Percentiles rank a stretch among this genome's conserved stretches.
Evolutionary conservation across 23 red algal species (phyloP).

Genomic region (Cyanidioschyzon merolae): DNA sequence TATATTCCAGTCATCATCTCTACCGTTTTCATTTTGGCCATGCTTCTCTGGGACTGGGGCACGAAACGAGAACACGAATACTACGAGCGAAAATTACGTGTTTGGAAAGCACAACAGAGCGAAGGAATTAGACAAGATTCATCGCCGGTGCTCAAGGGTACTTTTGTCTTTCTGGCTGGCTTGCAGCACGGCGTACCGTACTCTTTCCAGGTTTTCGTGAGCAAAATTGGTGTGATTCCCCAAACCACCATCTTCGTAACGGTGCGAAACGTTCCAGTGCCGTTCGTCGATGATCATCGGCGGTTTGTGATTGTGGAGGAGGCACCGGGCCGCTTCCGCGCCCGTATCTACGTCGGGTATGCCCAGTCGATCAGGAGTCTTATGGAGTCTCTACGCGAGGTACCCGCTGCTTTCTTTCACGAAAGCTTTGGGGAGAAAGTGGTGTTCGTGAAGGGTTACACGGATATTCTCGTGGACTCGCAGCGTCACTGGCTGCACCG

Average conservation of each 20-base stretch:
- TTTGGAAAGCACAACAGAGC: not conserved
- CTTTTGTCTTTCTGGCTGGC: conserved; percentile 3
- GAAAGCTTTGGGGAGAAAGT: not conserved
- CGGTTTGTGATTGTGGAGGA: not conserved
- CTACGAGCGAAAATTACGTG: not conserved
- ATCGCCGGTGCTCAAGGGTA: not conserved
- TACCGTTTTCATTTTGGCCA: not conserved
- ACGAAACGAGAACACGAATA: not conserved
- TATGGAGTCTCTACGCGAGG: not conserved
- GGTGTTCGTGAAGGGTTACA: conserved; percentile 7
- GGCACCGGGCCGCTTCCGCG: not conserved
- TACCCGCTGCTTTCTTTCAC: not conserved
- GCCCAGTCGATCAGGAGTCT: conserved; percentile 1
- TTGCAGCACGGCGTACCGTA: conserved; percentile 8
- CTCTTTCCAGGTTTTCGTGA: not conserved
- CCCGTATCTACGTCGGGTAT: conserved; percentile 8
- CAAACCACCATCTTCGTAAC: conserved; percentile 12
- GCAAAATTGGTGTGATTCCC: not conserved
- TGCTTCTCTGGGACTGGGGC: conserved; percentile 18
- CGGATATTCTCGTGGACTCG: conserved; percentile 1
- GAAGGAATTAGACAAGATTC: not conserved
- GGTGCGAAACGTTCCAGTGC: not conserved
- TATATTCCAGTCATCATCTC: conserved; percentile 18
- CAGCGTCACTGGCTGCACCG: not conserved
- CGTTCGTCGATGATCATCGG: conserved; percentile 13